A percentile compares a stretch with the other conserved stretches of the same genome.
phyloP scores from a whole-genome alignment of 306 rosid species.

The Crotalaria pallida region DNA sequence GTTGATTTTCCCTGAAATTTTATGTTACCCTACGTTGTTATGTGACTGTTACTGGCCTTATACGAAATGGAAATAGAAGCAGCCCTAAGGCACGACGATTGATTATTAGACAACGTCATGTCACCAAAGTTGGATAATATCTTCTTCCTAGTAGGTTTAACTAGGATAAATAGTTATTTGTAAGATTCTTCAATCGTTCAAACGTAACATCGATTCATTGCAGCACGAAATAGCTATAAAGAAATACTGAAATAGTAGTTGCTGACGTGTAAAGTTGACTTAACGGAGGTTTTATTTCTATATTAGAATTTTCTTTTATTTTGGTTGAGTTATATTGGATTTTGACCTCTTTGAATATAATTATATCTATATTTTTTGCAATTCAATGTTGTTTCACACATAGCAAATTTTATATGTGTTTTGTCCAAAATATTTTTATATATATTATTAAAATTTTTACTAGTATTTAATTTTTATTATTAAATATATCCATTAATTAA shows the following conservation, averaged over 20 bases:
- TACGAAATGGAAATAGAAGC: neutral
- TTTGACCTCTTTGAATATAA: too few species aligned
- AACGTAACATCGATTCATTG: neutral
- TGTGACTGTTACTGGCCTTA: neutral
- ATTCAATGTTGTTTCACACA: too few species aligned
- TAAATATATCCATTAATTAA: too few species aligned
- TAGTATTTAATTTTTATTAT: too few species aligned
- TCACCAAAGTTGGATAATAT: constrained; percentile 10
- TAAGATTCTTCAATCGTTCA: constrained; percentile 5
- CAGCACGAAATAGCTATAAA: constrained; percentile 5
- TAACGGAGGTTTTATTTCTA: neutral
- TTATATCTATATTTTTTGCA: too few species aligned
- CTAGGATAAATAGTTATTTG: neutral
- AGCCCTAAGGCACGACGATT: neutral
- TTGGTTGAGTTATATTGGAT: too few species aligned
- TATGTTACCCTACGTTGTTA: neutral
- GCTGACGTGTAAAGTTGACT: constrained; percentile 5
- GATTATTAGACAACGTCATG: neutral
- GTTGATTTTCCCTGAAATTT: constrained; percentile 6
- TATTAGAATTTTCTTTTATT: too few species aligned
- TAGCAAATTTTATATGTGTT: too few species aligned
- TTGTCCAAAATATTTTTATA: too few species aligned
- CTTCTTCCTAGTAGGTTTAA: neutral
- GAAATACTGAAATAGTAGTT: neutral
- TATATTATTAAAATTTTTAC: too few species aligned